Evolutionary conservation across 108 stramenopile species (phyloP), one percentile per base, ranked within the genome.

Genomic region (Cylindrotheca fusiformis): DNA sequence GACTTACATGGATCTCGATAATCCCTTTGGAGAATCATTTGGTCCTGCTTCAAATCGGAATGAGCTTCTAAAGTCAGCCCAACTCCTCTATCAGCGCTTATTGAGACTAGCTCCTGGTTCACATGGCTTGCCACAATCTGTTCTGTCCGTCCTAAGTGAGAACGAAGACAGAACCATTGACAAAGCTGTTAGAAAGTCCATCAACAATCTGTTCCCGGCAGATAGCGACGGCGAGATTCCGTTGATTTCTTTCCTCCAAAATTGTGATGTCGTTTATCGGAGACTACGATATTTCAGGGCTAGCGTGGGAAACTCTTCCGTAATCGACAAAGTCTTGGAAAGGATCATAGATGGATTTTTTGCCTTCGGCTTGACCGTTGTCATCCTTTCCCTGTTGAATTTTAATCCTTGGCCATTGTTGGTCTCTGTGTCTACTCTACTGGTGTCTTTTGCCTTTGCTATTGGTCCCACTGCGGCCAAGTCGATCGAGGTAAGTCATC

Each of bases 351-450:
- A 87, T 55, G 67, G 36, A 1, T 36, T 82, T 8, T 87, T 86
- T 31, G 57, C 49, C 49, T 85, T 90, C 60, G 67, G 82, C 48
- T 68, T 93, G 17, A 58, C 55, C 21, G 58, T 87, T 49, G 52
- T 76, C 25, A 52, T 88, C 0, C 45, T 88, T 51, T 48, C 52
- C n/a, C 51, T 90, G 0, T 48, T 93, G 30, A 48, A 78, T n/a
- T 60, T 86, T 32, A 87, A 90, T 56, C 92, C 88, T 1, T 84
- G 81, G 83, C 78, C 85, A 22, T 65, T 92, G 21, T 69, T 92
- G 4, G 80, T 87, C 17, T 82, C 87, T 12, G 30, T 87, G 46
- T 78, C 83, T 3, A 83, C 87, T 17, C 60, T 92, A 3, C 20
- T 89, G 32, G 82, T 93, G 20, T 78, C 85, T 0, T 73, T 88